Evolutionary conservation across 805 yeast species (phyloP).

Genomic region (Ogataea paraovalis): DNA sequence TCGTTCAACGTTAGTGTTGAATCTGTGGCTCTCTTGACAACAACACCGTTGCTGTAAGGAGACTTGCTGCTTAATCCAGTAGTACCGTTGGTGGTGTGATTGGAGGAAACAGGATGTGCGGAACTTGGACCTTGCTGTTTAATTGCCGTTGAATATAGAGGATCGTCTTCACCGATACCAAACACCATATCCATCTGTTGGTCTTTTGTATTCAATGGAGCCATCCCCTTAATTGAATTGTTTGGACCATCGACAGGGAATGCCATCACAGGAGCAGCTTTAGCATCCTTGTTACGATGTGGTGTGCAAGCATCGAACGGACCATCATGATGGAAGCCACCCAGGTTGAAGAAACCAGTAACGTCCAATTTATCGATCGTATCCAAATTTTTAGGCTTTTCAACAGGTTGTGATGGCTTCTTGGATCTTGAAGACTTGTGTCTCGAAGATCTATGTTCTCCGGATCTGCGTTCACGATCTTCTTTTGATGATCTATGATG

Average conservation of each 20-base stretch:
- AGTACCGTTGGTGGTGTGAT: constrained; percentile 8
- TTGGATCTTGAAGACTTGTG: constrained; percentile 30
- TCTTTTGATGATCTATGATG: constrained; percentile 19
- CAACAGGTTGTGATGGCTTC: constrained; percentile 38
- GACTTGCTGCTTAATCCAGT: constrained; percentile 2
- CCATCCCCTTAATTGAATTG: constrained; percentile 70
- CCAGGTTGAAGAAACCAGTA: constrained; percentile 88
- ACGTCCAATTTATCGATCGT: constrained; percentile 95
- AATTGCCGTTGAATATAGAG: constrained; percentile 27
- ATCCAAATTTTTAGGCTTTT: constrained; percentile 73
- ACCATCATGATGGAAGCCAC: constrained; percentile 97
- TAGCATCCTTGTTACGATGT: constrained; percentile 73
- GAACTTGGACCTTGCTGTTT: neutral
- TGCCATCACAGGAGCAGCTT: constrained; percentile 88
- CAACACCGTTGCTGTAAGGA: constrained; percentile 31
- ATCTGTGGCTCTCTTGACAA: constrained; percentile 26
- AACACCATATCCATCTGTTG: constrained; percentile 71
- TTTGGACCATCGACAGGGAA: constrained; percentile 97
- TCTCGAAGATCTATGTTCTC: constrained; percentile 32
- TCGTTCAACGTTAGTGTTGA: constrained; percentile 21
- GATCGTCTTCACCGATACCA: constrained; percentile 60
- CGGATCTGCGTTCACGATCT: constrained; percentile 14
- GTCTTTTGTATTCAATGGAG: constrained; percentile 49
- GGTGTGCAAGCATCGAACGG: constrained; percentile 99
- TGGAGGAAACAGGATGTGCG: neutral